A percentile compares a stretch with the other conserved stretches of the same genome.
Conservation (phyloP, 1,139 yeast genomes). For the Blastobotrys elegans region DNA sequence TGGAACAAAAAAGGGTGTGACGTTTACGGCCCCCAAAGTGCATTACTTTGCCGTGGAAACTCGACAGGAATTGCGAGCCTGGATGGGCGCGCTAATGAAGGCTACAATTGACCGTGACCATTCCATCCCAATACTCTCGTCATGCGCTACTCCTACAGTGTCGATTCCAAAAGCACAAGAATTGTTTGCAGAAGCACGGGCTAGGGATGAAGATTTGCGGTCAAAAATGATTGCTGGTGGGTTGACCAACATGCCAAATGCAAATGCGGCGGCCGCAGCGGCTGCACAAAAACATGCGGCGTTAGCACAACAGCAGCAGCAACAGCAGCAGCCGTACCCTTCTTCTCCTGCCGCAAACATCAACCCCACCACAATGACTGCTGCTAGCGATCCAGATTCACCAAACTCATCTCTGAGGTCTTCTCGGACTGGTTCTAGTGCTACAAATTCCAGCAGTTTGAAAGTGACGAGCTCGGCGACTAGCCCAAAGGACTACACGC, state of each 20-base stretch:
- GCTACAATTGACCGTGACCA: conserved; percentile 97
- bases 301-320: background rate
- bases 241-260: conserved; percentile 16
- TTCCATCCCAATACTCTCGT: conserved; percentile 85
- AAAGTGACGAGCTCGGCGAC: conserved; percentile 12
- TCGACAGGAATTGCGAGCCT: conserved; percentile 83
- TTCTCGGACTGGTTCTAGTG: conserved; percentile 27
- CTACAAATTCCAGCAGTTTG: conserved; percentile 19
- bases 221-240: conserved; percentile 29
- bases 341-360: background rate
- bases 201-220: conserved; percentile 28
- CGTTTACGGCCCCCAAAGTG: conserved; percentile 93
- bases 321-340: background rate
- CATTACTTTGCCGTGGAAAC: conserved; percentile 95
- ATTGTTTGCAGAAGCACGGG: conserved; percentile 64
- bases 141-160: conserved; percentile 92
- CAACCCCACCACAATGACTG: background rate
- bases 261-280: conserved; percentile 12
- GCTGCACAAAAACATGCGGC: conserved; percentile 5
- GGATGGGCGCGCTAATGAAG: conserved; percentile 94
- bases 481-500: conserved; percentile 16
- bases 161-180: conserved; percentile 84
- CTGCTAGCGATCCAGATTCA: conserved; percentile 12
- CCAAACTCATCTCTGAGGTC: conserved; percentile 22
- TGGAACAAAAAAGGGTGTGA: conserved; percentile 89